Evolutionary conservation across 139 green algal genomes (phyloP).

Genomic region (Yamagishiella unicocca): DNA sequence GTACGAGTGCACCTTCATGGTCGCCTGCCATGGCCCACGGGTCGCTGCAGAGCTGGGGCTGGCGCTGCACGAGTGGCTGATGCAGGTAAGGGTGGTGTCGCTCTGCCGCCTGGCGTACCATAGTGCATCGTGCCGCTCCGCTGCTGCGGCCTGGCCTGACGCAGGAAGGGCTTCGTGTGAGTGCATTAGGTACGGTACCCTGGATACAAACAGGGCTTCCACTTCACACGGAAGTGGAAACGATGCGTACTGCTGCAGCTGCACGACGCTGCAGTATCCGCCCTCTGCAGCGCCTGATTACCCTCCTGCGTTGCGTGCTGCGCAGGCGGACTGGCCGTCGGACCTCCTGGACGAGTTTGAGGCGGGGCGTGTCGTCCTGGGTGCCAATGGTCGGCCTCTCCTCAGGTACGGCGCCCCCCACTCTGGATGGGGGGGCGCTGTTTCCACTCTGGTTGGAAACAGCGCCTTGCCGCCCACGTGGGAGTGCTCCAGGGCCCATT

Average conservation of each 20-base stretch:
- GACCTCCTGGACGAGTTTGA: constrained; percentile 16
- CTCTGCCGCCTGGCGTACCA: not conserved
- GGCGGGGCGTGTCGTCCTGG: not conserved
- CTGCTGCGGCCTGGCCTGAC: too few species aligned
- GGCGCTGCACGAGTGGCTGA: constrained; percentile 43
- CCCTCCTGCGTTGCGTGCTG: not conserved
- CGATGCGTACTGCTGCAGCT: too few species aligned
- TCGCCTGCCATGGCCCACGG: constrained; percentile 38
- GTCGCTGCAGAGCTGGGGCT: constrained; percentile 16
- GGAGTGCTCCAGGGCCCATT: too few species aligned
- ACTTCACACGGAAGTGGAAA: too few species aligned
- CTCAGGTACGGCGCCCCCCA: constrained; percentile 2
- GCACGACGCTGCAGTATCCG: too few species aligned
- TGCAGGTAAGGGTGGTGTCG: constrained; percentile 22
- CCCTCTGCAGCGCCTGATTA: not conserved
- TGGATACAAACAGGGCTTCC: too few species aligned
- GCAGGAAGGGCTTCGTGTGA: too few species aligned
- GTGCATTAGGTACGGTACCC: too few species aligned
- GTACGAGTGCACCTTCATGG: constrained; percentile 64
- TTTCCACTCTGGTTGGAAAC: too few species aligned
- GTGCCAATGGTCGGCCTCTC: not conserved
- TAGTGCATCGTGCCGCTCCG: not conserved
- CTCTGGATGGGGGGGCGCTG: not conserved
- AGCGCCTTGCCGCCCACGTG: too few species aligned
- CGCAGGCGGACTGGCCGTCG: constrained; percentile 26